A percentile compares a stretch with the other conserved stretches of the same genome.
Evolutionary conservation across 1,284 basidiomycete species (phyloP).

Genomic region (Golubevia sp.): DNA sequence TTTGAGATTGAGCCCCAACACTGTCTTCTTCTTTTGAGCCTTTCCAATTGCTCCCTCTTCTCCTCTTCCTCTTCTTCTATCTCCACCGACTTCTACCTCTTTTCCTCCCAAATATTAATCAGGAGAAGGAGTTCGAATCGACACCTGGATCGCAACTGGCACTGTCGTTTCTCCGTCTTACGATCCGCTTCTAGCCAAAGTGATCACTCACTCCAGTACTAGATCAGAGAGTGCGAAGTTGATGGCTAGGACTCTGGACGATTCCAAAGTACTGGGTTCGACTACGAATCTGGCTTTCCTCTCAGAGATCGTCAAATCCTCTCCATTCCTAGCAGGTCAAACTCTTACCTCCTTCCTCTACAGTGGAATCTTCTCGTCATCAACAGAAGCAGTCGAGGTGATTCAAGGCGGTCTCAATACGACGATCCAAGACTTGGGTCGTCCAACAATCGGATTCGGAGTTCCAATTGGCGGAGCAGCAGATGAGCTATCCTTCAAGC

Average conservation of each 20-base stretch:
- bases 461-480: conserved; percentile 74
- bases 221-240: conserved; percentile 64
- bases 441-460: conserved; percentile 67
- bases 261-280: conserved; percentile 61
- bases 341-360: conserved; percentile 69
- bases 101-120: no score
- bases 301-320: conserved; percentile 10
- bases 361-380: conserved; percentile 59
- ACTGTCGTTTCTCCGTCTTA: conserved; percentile 68
- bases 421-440: conserved; percentile 71
- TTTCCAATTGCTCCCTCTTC: no score
- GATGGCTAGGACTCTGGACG: conserved; percentile 52
- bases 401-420: conserved; percentile 69
- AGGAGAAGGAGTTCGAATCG: conserved; percentile 67
- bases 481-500: conserved; percentile 69
- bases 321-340: conserved; percentile 59
- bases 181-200: conserved; percentile 66
- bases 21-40: no score
- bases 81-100: no score
- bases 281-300: conserved; percentile 21
- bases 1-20: conserved; percentile 61
- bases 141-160: conserved; percentile 66
- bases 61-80: no score
- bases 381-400: conserved; percentile 67
- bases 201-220: conserved; percentile 65